Evolutionary conservation across 208 protist genomes (phyloP).

Genomic region (Blastocrithidia nonstop): DNA sequence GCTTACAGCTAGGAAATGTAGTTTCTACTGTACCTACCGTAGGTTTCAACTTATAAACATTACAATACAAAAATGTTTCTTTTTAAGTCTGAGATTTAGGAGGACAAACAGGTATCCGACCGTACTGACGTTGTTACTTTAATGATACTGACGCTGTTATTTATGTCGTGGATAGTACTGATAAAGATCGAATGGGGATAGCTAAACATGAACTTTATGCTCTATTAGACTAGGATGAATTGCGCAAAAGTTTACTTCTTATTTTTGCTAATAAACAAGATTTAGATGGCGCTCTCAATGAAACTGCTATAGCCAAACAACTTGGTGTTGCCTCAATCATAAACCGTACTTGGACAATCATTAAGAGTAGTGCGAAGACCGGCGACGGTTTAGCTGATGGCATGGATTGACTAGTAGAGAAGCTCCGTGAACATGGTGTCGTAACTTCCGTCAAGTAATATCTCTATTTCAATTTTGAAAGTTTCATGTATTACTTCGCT

Average conservation of each 20-base stretch:
- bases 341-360: conserved; percentile 87
- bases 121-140: conserved; percentile 96
- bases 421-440: conserved; percentile 41
- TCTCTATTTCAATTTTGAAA: conserved; percentile 7
- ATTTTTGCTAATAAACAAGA: conserved; percentile 96
- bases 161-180: conserved; percentile 89
- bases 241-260: conserved; percentile 76
- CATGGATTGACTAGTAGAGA: conserved; percentile 89
- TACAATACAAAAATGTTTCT: conserved; percentile 96
- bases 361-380: conserved; percentile 87
- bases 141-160: conserved; percentile 89
- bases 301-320: conserved; percentile 50
- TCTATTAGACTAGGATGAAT: conserved; percentile 79
- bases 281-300: conserved; percentile 42
- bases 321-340: conserved; percentile 74
- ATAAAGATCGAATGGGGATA: conserved; percentile 83
- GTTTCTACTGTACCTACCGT: conserved; percentile 96
- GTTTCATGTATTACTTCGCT: background rate
- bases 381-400: conserved; percentile 87
- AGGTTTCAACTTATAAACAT: conserved; percentile 94
- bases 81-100: conserved; percentile 98
- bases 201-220: conserved; percentile 78
- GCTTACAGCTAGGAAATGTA: conserved; percentile 93
- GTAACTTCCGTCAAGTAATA: conserved; percentile 10
- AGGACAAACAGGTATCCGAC: conserved; percentile 93